These are phyloP conservation scores for Coniella lustricola DNA, from an alignment of 2,329 filamentous ascomycete species.

Conservation along the genomic window DNA sequence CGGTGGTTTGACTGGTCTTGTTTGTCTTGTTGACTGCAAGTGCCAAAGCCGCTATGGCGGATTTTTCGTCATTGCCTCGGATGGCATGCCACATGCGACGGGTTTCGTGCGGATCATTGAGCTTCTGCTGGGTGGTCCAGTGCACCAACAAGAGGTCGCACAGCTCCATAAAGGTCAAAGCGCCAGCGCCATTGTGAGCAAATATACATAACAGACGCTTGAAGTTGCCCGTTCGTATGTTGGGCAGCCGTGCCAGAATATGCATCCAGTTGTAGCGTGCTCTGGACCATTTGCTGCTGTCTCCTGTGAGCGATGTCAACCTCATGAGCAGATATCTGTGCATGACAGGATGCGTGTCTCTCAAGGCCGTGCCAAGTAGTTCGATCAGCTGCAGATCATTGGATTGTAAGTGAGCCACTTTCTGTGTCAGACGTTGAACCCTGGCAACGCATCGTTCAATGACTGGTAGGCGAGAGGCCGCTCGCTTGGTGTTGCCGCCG, in stretches of 20 bases:
- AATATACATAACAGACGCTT: slow-evolving; percentile 11
- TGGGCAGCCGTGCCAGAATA: slow-evolving; percentile 19
- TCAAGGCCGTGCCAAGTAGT: slow-evolving; percentile 5
- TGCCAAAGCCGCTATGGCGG: slow-evolving; percentile 22
- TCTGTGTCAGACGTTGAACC: slow-evolving; percentile 3
- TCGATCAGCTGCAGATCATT: slow-evolving; percentile 3
- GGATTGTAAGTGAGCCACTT: slow-evolving; percentile 7
- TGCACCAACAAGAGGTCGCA: slow-evolving; percentile 24
- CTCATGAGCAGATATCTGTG: slow-evolving; percentile 6
- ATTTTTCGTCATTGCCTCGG: slow-evolving; percentile 12
- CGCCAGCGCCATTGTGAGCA: slow-evolving; percentile 12
- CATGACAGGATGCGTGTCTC: neutral
- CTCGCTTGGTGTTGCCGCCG: neutral
- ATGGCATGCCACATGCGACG: slow-evolving; percentile 11
- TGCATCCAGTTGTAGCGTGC: slow-evolving; percentile 22
- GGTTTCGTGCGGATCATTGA: slow-evolving; percentile 4
- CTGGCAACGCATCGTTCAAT: neutral
- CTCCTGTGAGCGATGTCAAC: slow-evolving; percentile 2
- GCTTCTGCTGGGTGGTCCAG: slow-evolving; percentile 25
- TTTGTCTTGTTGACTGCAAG: slow-evolving; percentile 18
- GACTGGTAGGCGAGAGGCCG: neutral
- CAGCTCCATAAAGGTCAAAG: slow-evolving; percentile 19
- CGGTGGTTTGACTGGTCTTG: neutral
- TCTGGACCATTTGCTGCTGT: neutral
- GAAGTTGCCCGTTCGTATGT: slow-evolving; percentile 1